Percentiles rank a stretch among this genome's conserved stretches.
phyloP scores from a whole-genome alignment of 306 rosid genomes.

The Vigna nakashimae region DNA sequence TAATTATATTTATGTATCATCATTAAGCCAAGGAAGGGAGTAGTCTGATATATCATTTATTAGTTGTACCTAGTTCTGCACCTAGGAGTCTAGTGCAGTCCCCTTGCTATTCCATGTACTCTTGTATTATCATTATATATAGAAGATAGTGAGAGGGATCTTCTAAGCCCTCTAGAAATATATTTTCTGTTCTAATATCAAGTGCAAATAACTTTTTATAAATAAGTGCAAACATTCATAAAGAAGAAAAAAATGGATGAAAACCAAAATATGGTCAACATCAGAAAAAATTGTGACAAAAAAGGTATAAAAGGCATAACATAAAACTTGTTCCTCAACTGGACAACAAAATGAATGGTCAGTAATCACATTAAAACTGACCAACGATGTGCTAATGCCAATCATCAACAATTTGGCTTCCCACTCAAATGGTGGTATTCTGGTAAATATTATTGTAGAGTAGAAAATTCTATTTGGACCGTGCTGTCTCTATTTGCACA shows the following conservation, averaged over 20 bases:
- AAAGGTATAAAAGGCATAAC: constrained; percentile 5
- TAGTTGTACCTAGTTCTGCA: no score
- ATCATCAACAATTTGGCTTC: not conserved
- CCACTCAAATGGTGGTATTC: not conserved
- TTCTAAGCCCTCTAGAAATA: no score
- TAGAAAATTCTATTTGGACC: not conserved
- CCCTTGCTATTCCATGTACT: no score
- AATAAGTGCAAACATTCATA: constrained; percentile 5
- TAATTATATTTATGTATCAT: no score
- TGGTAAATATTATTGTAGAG: not conserved
- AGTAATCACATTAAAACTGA: not conserved
- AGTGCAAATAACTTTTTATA: not conserved
- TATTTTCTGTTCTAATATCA: no score
- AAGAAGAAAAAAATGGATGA: not conserved
- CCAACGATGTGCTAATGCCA: not conserved
- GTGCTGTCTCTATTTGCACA: no score
- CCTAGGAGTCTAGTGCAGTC: no score
- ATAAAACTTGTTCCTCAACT: constrained; percentile 24
- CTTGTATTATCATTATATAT: no score
- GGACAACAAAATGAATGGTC: constrained; percentile 7
- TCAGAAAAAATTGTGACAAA: not conserved
- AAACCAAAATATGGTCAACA: constrained; percentile 13
- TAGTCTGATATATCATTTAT: no score
- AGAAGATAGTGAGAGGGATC: no score
- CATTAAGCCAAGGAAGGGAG: no score